Percentiles rank a stretch among this genome's conserved stretches.
These are phyloP conservation scores for Colletotrichum incanum DNA, from an alignment of 2,329 filamentous ascomycete genomes.

Conservation along the genomic window DNA sequence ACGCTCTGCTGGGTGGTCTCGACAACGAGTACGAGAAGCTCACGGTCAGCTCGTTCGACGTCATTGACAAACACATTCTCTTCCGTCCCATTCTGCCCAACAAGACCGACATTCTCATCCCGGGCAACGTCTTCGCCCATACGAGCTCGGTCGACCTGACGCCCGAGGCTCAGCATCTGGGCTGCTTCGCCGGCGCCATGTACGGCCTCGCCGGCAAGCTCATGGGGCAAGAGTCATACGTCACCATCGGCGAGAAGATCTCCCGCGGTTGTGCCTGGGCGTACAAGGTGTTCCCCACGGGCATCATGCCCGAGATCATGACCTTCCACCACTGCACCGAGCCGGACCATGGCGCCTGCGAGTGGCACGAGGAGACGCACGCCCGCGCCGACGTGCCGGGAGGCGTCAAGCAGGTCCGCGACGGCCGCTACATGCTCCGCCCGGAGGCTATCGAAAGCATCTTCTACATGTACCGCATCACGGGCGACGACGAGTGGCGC, in stretches of 20 bases:
- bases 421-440: constrained; percentile 61
- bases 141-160: constrained; percentile 50
- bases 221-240: constrained; percentile 64
- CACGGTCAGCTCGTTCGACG: constrained; percentile 75
- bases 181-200: constrained; percentile 78
- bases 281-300: constrained; percentile 64
- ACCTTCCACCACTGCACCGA: constrained; percentile 55
- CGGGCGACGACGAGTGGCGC: constrained; percentile 60
- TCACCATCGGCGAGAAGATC: constrained; percentile 63
- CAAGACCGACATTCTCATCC: constrained; percentile 73
- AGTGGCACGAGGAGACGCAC: constrained; percentile 50
- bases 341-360: constrained; percentile 53
- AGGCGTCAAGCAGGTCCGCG: constrained; percentile 71
- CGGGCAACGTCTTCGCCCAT: constrained; percentile 59
- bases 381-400: constrained; percentile 56
- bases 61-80: constrained; percentile 74
- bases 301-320: constrained; percentile 70
- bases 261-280: constrained; percentile 70
- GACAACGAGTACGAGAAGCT: constrained; percentile 75
- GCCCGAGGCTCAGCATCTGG: constrained; percentile 68
- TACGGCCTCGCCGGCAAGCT: constrained; percentile 74
- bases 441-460: constrained; percentile 69
- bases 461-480: constrained; percentile 67
- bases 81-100: constrained; percentile 77
- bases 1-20: constrained; percentile 75